phyloP scores from a whole-genome alignment of 305 asterid species.

The Fraxinus nigra region DNA sequence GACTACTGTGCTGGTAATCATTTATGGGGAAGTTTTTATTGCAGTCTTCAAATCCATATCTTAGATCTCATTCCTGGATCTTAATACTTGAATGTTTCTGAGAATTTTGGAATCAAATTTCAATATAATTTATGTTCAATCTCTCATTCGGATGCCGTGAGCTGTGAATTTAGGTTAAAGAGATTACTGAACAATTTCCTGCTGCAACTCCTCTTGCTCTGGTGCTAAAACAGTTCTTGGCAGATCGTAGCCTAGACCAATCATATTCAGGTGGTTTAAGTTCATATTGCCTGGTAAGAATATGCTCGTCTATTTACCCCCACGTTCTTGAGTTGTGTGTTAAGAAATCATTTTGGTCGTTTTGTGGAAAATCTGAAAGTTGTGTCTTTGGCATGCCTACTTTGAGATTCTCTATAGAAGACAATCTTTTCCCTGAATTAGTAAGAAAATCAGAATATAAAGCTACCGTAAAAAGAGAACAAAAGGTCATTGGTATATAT shows the following conservation, averaged over 20 bases:
- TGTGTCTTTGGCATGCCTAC: background rate
- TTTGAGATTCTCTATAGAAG: background rate
- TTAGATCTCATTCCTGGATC: slow-evolving; percentile 17
- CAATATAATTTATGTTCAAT: slow-evolving; percentile 1
- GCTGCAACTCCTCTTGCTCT: slow-evolving; percentile 89
- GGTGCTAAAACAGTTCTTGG: slow-evolving; percentile 94
- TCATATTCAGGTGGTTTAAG: slow-evolving; percentile 98
- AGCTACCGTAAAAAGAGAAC: background rate
- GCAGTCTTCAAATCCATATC: slow-evolving; percentile 9
- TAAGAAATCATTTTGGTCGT: background rate
- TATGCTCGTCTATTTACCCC: slow-evolving; percentile 10
- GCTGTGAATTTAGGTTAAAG: slow-evolving; percentile 68
- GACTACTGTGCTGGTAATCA: slow-evolving; percentile 91
- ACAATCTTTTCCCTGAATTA: background rate
- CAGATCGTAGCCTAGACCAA: slow-evolving; percentile 96
- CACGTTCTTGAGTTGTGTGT: background rate
- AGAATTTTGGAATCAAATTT: slow-evolving; percentile 7
- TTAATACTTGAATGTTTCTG: slow-evolving; percentile 19
- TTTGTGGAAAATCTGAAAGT: background rate
- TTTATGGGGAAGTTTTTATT: slow-evolving; percentile 14
- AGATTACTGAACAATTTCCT: slow-evolving; percentile 87
- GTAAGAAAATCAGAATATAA: background rate
- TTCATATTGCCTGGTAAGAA: slow-evolving; percentile 90
- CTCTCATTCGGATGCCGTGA: slow-evolving; percentile 20
- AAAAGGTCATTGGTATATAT: background rate